Evolutionary conservation across 164 flowering plant genomes (phyloP), one percentile per base, ranked within the genome.

Genomic region (Chimonanthus praecox): DNA sequence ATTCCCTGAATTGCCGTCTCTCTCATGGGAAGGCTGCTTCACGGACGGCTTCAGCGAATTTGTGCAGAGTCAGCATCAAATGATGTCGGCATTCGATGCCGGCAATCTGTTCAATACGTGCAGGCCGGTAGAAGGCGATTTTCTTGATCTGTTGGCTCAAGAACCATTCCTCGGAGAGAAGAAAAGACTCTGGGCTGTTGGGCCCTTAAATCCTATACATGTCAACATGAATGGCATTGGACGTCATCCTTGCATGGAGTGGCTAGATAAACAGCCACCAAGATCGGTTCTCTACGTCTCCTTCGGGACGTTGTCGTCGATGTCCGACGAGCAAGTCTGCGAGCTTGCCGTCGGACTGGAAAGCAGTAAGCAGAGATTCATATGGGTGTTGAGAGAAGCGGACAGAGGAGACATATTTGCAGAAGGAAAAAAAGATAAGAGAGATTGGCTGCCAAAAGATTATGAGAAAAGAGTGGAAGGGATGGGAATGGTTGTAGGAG

Each of bases 381-480:
- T 88, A 0, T 91, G 96, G 94, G 94, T 85, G 2, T 16, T 89
- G 49, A 75, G 91, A 48, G 87, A 81, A 44, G 87, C 90, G 0
- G 91, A 89, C 47, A 80, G 70, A 70, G 89, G 87, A 3, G 69
- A 75, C 44, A 64, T 75, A 20, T 75, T 75, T 48, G 21, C 47
- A 47, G 58, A 18, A 7, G 54, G 9, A 16, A 46, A 43, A 51
- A 63, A 13, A 46, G 64, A 67, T 66, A 33, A 63, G 3, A 21
- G 33, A 9, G 8, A 6, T 1, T 2, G 66, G 7, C 46, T 92
- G 2, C 90, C 95, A 8, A 48, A 78, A 64, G 87, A 87, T 46
- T 92, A 49, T 51, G 94, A 87, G 73, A 47, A 73, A 15, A 83
- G 85, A 47, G 80, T 85, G 46, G 16, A 68, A 8, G 83, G 72